phyloP scores from a whole-genome alignment of 169 alveolate species.

The Cryptosporidium canis region DNA sequence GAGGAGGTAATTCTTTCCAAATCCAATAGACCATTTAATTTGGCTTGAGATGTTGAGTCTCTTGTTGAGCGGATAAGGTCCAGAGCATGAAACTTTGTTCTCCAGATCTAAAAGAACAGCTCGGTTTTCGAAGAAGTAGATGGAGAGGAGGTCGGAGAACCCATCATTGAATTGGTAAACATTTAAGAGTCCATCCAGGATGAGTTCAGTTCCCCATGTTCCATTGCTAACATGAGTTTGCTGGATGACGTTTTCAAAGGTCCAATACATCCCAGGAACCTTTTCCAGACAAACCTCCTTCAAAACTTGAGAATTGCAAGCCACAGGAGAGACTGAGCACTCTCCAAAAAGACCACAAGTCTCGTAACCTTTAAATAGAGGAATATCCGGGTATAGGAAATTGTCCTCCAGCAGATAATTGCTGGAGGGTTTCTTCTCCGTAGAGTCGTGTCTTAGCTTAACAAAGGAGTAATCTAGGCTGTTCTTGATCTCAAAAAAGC shows the following conservation, averaged over 20 bases:
- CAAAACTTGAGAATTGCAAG: slow-evolving; percentile 16
- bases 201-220: slow-evolving; percentile 1
- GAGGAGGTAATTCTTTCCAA: background rate
- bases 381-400: background rate
- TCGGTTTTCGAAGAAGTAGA: background rate
- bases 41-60: background rate
- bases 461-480: background rate
- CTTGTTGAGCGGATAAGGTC: slow-evolving; percentile 1
- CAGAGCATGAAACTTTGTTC: background rate
- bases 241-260: background rate
- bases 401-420: background rate
- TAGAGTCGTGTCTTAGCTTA: background rate
- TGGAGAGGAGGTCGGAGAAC: background rate
- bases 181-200: background rate
- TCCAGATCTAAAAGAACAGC: background rate
- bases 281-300: background rate
- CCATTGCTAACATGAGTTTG: slow-evolving; percentile 13
- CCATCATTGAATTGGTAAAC: background rate
- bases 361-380: slow-evolving; percentile 10
- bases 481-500: background rate
- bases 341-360: slow-evolving; percentile 17
- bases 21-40: slow-evolving; percentile 23
- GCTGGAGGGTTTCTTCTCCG: background rate
- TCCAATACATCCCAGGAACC: slow-evolving; percentile 1
- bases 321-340: background rate